A percentile compares a stretch with the other conserved stretches of the same genome.
phyloP scores from a whole-genome alignment of 2,329 filamentous ascomycete species.

The Colletotrichum agaves region DNA sequence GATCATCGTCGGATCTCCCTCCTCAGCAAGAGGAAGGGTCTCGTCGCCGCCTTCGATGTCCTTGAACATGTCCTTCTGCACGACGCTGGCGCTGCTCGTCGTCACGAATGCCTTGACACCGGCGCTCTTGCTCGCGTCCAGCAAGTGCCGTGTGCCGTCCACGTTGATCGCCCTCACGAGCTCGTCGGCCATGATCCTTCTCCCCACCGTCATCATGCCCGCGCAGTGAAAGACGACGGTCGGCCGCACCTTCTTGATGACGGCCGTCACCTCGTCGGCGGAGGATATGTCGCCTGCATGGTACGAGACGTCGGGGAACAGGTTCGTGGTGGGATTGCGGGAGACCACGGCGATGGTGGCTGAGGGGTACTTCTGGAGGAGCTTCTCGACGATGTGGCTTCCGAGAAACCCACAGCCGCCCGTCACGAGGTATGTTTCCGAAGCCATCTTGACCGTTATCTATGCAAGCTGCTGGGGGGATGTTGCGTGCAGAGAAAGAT shows the following conservation, averaged over 20 bases:
- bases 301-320: constrained; percentile 59
- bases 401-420: constrained; percentile 68
- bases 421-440: constrained; percentile 54
- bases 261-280: constrained; percentile 53
- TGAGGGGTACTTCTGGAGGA: constrained; percentile 45
- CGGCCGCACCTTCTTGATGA: constrained; percentile 63
- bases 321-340: constrained; percentile 56
- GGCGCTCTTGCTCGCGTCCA: constrained; percentile 60
- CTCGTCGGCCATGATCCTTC: constrained; percentile 44
- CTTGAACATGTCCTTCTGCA: constrained; percentile 66
- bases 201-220: constrained; percentile 41
- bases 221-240: constrained; percentile 74
- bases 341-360: constrained; percentile 61
- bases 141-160: constrained; percentile 68
- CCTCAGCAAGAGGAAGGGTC: constrained; percentile 56
- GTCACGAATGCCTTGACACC: constrained; percentile 69
- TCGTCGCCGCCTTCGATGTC: constrained; percentile 71
- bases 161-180: constrained; percentile 70
- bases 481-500: not conserved
- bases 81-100: constrained; percentile 71
- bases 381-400: constrained; percentile 62
- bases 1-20: constrained; percentile 14
- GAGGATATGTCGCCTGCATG: constrained; percentile 63
- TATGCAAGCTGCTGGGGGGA: not conserved
- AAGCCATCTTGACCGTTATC: not conserved